A percentile compares a stretch with the other conserved stretches of the same genome.
Evolutionary conservation across 2,329 filamentous ascomycete genomes (phyloP).

Genomic region (Penicillium sp.): DNA sequence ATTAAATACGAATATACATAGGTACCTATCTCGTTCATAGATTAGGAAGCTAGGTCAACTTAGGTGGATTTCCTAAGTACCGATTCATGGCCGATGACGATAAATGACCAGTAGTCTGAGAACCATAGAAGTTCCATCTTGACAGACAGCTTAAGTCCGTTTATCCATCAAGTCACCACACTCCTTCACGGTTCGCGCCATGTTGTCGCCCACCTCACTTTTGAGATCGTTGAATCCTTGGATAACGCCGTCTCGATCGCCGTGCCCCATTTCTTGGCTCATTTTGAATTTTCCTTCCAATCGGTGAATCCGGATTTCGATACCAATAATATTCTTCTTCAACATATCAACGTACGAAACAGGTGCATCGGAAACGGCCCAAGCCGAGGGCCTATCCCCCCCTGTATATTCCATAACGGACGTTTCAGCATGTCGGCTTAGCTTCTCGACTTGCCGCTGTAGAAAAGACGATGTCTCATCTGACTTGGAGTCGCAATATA

Average conservation of each 20-base stretch:
- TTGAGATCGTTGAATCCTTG: conserved; percentile 50
- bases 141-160: not conserved
- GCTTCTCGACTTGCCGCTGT: conserved; percentile 49
- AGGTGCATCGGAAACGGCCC: conserved; percentile 60
- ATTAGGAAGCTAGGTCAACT: too few species aligned
- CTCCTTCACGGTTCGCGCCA: conserved; percentile 34
- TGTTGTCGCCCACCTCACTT: conserved; percentile 33
- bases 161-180: conserved; percentile 23
- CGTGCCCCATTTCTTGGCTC: conserved; percentile 57
- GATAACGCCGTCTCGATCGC: conserved; percentile 55
- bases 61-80: too few species aligned
- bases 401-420: conserved; percentile 52
- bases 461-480: conserved; percentile 49
- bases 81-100: too few species aligned
- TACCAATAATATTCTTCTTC: conserved; percentile 57
- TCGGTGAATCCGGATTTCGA: conserved; percentile 55
- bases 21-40: too few species aligned
- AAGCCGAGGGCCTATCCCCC: conserved; percentile 38
- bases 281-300: conserved; percentile 64
- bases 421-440: conserved; percentile 51
- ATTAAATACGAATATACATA: too few species aligned
- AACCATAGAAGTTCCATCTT: not conserved
- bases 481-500: conserved; percentile 51
- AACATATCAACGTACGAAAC: conserved; percentile 54
- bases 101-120: not conserved